Conservation (phyloP, 345 rosid species). For the Moricandia arvensis region DNA sequence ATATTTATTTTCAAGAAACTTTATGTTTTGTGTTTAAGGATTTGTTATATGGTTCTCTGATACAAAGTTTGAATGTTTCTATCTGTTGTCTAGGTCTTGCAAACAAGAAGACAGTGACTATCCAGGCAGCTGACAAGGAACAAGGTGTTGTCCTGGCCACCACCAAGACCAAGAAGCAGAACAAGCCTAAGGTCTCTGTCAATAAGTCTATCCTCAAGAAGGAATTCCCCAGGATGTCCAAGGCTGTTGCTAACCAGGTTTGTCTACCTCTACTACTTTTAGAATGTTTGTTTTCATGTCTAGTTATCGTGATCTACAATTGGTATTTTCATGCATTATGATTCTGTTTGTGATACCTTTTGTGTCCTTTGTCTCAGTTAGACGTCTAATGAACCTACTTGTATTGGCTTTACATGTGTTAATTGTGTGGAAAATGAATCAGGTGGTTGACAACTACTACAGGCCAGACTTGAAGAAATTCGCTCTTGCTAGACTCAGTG, state of each 20-base stretch:
- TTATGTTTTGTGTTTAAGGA: neutral
- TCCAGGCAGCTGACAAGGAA: conserved; percentile 68
- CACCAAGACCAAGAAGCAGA: conserved; percentile 79
- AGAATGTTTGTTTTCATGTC: neutral
- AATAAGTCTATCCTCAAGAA: conserved; percentile 68
- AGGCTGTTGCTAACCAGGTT: conserved; percentile 72
- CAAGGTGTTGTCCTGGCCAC: conserved; percentile 65
- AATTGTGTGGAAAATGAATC: neutral
- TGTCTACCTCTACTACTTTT: neutral
- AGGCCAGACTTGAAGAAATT: conserved; percentile 87
- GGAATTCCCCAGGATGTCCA: conserved; percentile 74
- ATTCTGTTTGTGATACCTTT: neutral
- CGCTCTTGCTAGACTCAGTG: conserved; percentile 87
- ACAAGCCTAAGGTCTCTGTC: conserved; percentile 62
- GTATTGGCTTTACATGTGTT: neutral
- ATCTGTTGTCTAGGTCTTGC: conserved; percentile 59
- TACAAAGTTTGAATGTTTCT: neutral
- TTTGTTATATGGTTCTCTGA: neutral
- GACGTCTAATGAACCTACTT: neutral
- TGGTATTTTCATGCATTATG: neutral
- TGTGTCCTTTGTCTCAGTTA: neutral
- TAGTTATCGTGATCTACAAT: neutral
- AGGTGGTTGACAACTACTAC: conserved; percentile 86
- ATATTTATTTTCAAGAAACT: neutral
- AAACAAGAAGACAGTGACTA: conserved; percentile 73